These are phyloP conservation scores for Scheffersomyces lignicola DNA, from an alignment of 1,139 yeast species.

Conservation along the genomic window DNA sequence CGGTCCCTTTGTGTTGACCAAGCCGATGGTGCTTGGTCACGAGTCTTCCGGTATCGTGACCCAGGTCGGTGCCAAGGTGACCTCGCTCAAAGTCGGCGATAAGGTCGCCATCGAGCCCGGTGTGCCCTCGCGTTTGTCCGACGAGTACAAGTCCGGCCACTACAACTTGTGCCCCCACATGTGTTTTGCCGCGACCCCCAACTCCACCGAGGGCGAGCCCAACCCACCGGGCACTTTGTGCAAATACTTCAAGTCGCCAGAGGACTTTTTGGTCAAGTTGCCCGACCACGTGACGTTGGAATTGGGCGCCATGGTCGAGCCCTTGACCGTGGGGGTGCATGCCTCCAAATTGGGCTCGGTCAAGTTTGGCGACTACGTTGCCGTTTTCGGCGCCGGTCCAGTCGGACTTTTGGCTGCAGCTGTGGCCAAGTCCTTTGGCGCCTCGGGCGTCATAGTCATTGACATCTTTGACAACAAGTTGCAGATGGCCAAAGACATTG, in stretches of 20 bases:
- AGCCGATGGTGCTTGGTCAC: constrained; percentile 75
- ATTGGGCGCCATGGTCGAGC: constrained; percentile 89
- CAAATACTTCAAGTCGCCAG: constrained; percentile 73
- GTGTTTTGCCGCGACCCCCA: constrained; percentile 87
- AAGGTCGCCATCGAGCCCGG: constrained; percentile 77
- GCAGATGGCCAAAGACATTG: constrained; percentile 56
- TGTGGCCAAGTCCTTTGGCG: constrained; percentile 81
- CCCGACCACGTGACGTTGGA: constrained; percentile 78
- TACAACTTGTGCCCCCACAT: constrained; percentile 82
- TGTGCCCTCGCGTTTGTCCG: constrained; percentile 72
- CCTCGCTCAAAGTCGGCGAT: constrained; percentile 67
- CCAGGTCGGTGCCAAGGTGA: constrained; percentile 64
- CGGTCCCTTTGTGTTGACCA: constrained; percentile 65
- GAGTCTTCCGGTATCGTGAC: constrained; percentile 73
- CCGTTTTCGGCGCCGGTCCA: constrained; percentile 92
- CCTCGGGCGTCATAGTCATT: constrained; percentile 63
- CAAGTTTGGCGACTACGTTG: constrained; percentile 70
- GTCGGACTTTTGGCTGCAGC: constrained; percentile 82
- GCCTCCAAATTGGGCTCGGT: constrained; percentile 71
- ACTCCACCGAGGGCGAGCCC: constrained; percentile 35
- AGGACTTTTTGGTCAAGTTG: constrained; percentile 76
- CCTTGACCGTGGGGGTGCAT: constrained; percentile 83
- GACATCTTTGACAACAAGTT: constrained; percentile 64
- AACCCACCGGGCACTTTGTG: constrained; percentile 70
- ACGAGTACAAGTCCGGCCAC: constrained; percentile 71